Evolutionary conservation across 495 filamentous ascomycete genomes (phyloP), one percentile per base, ranked within the genome.

Genomic region (Xylaria bambusicola): DNA sequence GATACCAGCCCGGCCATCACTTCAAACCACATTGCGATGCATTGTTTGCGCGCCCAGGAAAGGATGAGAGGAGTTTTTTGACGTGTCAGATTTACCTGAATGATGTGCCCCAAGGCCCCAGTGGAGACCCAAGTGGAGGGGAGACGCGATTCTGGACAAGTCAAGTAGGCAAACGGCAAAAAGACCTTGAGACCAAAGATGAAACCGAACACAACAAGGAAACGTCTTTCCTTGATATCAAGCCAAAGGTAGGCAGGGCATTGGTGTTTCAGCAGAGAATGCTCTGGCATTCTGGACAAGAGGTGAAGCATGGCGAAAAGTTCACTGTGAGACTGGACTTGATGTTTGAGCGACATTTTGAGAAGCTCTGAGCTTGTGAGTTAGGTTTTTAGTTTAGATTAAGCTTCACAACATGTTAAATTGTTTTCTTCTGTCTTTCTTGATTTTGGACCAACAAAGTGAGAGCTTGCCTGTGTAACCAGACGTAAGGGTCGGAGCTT

Each of bases 11-110:
- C 6, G 90, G 90, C 0, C 83, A 91, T 63, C 93, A 88, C 69
- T 97, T 97, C 63, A 82, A 77, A 48, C 77, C 86, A 3, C 92
- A 97, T 69, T 86, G 83, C 65, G 92, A 97, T 72, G 88, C 81
- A 17, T 62, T 70, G 13, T 96, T 89, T 66, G 71, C 72, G 31
- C 69, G 74, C 8, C 87, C 83, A 2, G 78, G 84, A 64, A 62
- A 59, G 12, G 82, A 87, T 61, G 66, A 76, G 18, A 69, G 67
- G 42, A 82, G 59, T 24, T 62, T 72, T 35, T 56, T 91, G 68
- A 90, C 90, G 0, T 75, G 90, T 24, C 88, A 92, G 56, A 71
- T 91, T 13, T 92, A 91, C 65, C 75, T 92, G 51, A 66, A 60
- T 35, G 87, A 85, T 62, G 80, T 77, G 61, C 67, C 58, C 40